A percentile compares a stretch with the other conserved stretches of the same genome.
These are phyloP conservation scores for Cyphellophora europaea DNA, from an alignment of 2,329 filamentous ascomycete species.

Conservation along the genomic window DNA sequence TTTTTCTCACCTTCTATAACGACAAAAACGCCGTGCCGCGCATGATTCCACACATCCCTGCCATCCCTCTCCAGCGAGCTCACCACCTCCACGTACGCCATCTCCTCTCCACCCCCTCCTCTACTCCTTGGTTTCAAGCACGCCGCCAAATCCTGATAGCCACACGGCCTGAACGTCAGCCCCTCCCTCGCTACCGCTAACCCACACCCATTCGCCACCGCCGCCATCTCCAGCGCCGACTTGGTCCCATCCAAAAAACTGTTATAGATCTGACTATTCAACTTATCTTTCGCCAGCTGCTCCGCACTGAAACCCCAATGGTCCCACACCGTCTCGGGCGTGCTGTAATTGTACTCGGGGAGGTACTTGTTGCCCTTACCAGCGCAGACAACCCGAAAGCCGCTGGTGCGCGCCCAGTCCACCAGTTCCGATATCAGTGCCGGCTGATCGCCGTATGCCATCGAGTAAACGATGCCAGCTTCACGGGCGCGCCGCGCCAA, in stretches of 20 bases:
- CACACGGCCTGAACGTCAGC: no score
- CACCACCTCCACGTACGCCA: no score
- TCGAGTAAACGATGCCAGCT: constrained; percentile 38
- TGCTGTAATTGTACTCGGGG: constrained; percentile 36
- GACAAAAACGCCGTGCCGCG: no score
- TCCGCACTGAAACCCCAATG: constrained; percentile 38
- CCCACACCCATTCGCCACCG: no score
- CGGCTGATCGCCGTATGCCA: constrained; percentile 39
- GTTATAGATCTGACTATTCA: constrained; percentile 42
- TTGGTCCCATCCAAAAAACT: constrained; percentile 41
- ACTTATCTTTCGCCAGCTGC: constrained; percentile 32
- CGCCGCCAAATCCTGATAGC: no score
- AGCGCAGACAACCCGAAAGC: constrained; percentile 36
- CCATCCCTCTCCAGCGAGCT: no score
- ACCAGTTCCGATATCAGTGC: constrained; percentile 35
- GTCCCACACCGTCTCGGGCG: constrained; percentile 38
- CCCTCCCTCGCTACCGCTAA: no score
- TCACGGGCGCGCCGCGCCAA: constrained; percentile 33
- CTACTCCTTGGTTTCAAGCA: no score
- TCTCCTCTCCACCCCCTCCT: no score
- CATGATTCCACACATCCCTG: no score
- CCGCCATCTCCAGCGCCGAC: constrained; percentile 38
- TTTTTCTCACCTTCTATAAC: constrained; percentile 34
- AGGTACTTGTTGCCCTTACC: constrained; percentile 39
- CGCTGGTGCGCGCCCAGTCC: constrained; percentile 35